phyloP scores from a whole-genome alignment of 179 eudicot genomes.

The Spinacia oleracea region DNA sequence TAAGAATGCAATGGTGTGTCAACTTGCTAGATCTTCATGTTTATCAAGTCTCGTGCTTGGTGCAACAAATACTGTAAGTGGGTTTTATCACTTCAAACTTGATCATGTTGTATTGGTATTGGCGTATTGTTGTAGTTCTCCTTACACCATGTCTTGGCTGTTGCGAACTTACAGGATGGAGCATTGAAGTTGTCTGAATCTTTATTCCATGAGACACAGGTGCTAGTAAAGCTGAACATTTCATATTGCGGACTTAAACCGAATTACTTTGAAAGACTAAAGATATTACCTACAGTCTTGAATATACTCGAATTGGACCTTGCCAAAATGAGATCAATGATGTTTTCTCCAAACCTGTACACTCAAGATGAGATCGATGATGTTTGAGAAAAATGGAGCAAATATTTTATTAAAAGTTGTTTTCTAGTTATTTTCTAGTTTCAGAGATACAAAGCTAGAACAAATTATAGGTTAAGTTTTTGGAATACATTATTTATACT shows the following conservation, averaged over 20 bases:
- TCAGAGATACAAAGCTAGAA: no score
- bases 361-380: no score
- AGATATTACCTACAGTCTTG: constrained; percentile 40
- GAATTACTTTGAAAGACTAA: constrained; percentile 45
- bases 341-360: no score
- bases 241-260: constrained; percentile 72
- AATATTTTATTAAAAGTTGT: no score
- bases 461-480: no score
- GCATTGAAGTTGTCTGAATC: constrained; percentile 67
- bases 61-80: constrained; percentile 67
- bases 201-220: constrained; percentile 56
- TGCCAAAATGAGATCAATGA: constrained; percentile 62
- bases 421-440: no score
- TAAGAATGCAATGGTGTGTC: constrained; percentile 65
- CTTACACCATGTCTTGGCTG: not conserved
- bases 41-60: constrained; percentile 77
- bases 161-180: constrained; percentile 60
- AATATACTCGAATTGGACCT: constrained; percentile 74
- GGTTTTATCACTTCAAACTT: constrained; percentile 9
- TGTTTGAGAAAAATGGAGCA: no score
- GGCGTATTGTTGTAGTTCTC: not conserved
- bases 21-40: constrained; percentile 53
- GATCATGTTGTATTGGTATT: constrained; percentile 7
- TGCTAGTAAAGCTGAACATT: constrained; percentile 68
- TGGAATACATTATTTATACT: no score